Base-by-base conservation (phyloP, 2,329 filamentous ascomycete species). In the Hypoxylon sp. region DNA sequence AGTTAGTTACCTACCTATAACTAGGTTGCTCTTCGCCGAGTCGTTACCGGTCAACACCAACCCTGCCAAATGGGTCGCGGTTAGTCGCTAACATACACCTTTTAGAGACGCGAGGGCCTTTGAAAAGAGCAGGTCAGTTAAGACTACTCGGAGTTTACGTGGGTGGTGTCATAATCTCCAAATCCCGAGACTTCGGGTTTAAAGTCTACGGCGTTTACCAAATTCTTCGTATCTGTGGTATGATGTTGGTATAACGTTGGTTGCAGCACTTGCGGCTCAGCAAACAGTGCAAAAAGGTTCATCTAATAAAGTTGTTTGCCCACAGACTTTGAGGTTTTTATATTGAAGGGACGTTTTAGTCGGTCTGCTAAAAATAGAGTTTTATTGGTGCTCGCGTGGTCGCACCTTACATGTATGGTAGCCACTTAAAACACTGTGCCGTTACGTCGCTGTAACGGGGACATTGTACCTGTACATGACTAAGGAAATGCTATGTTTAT, bases 301-400 rank as follows among this genome's bases (percentile, higher is more conserved):
- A 11, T n/a, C 11, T 5, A 20, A 22, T 44, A 22, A 44, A 44
- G 40, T 44, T 42, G n/a, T n/a, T 44, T 22, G 17, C 40, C 10
- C 14, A 5, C 17, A 7, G 35, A 42, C 37, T 55, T 40, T 5
- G 25, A 40, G 20, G 7, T 11, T 44, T 44, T 30, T 37, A n/a
- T 37, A n/a, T n/a, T n/a, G 13, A 37, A 37, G 14, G 14, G 35
- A 37, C 35, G 14, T n/a, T 37, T n/a, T 46, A 40, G 11, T 11
- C 13, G 35, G 33, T 30, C 49, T 35, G 14, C 25, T 49, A 62
- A 62, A 62, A 62, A 56, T 55, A 56, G 8, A 33, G n/a, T 35
- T 33, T 7, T 27, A 51, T 4, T 33, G 17, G 31, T 49, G 27
- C 35, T 64, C 13, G 37, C n/a, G 17, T 35, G 11, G 55, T 33